Percentiles rank a stretch among this genome's conserved stretches.
phyloP scores from a whole-genome alignment of 345 rosid genomes.

The Stellera chamaejasme region DNA sequence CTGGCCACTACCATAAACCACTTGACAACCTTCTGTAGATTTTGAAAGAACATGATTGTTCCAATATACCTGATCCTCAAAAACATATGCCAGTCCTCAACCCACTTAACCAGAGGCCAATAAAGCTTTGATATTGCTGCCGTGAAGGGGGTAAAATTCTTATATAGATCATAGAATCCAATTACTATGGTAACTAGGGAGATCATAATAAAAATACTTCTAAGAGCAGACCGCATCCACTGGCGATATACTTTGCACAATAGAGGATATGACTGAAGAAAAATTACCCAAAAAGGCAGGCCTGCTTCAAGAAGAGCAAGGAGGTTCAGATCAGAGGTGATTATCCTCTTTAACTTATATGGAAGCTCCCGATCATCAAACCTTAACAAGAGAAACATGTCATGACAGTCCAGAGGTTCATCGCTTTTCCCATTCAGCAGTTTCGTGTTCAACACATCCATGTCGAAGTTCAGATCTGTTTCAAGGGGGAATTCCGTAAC shows the following conservation, averaged over 20 bases:
- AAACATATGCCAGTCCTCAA: constrained; percentile 19
- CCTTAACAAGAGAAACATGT: constrained; percentile 12
- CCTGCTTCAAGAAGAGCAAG: constrained; percentile 18
- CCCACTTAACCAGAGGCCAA: constrained; percentile 17
- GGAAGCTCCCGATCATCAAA: constrained; percentile 20
- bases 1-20: constrained; percentile 9
- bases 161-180: constrained; percentile 22
- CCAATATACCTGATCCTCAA: constrained; percentile 18
- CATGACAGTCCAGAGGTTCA: constrained; percentile 9
- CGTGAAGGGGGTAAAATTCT: constrained; percentile 14
- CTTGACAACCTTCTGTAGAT: constrained; percentile 12
- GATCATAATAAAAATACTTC: constrained; percentile 6
- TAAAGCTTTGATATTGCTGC: constrained; percentile 14
- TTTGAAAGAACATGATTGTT: constrained; percentile 16
- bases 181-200: constrained; percentile 14
- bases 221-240: constrained; percentile 15
- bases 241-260: constrained; percentile 13
- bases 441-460: background rate
- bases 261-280: constrained; percentile 19
- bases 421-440: background rate
- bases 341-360: constrained; percentile 10
- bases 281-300: constrained; percentile 21
- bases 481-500: constrained; percentile 9
- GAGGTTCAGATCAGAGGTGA: constrained; percentile 15
- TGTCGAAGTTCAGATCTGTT: background rate